A percentile compares a stretch with the other conserved stretches of the same genome.
These are phyloP conservation scores for Apiotrichum montevideense DNA, from an alignment of 1,284 basidiomycete genomes.

Conservation along the genomic window DNA sequence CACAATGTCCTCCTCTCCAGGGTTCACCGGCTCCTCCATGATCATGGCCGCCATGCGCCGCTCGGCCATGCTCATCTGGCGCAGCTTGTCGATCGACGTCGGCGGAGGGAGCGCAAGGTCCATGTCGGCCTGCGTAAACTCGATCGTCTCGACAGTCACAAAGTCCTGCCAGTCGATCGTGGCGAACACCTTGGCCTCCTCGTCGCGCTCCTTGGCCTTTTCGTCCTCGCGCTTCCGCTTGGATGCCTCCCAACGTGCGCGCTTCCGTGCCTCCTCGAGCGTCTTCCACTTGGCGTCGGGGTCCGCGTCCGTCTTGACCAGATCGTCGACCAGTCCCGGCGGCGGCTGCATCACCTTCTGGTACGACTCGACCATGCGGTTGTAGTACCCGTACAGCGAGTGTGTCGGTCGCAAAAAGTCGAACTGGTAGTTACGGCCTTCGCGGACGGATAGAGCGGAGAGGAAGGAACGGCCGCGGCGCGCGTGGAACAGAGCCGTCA, in stretches of 20 bases:
- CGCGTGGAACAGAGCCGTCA: conserved; percentile 94
- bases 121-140: conserved; percentile 89
- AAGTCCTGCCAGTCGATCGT: conserved; percentile 99
- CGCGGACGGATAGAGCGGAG: conserved; percentile 72
- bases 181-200: conserved; percentile 62
- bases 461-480: conserved; percentile 84
- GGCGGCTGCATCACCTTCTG: conserved; percentile 81
- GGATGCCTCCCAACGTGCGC: conserved; percentile 83
- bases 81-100: conserved; percentile 88
- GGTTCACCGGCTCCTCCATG: conserved; percentile 81
- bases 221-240: conserved; percentile 79
- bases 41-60: conserved; percentile 98
- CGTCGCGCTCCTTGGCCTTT: conserved; percentile 81
- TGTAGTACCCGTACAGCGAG: conserved; percentile 94
- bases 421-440: conserved; percentile 94
- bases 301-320: conserved; percentile 59
- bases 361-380: conserved; percentile 94
- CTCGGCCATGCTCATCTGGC: conserved; percentile 93
- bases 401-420: conserved; percentile 94
- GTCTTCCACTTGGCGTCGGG: conserved; percentile 62
- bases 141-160: conserved; percentile 98
- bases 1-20: conserved; percentile 55
- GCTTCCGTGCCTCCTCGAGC: conserved; percentile 66
- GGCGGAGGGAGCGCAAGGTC: conserved; percentile 88
- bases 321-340: conserved; percentile 62